These are phyloP conservation scores for Pyricularia pennisetigena DNA, from an alignment of 2,329 filamentous ascomycete species.

Conservation along the genomic window DNA sequence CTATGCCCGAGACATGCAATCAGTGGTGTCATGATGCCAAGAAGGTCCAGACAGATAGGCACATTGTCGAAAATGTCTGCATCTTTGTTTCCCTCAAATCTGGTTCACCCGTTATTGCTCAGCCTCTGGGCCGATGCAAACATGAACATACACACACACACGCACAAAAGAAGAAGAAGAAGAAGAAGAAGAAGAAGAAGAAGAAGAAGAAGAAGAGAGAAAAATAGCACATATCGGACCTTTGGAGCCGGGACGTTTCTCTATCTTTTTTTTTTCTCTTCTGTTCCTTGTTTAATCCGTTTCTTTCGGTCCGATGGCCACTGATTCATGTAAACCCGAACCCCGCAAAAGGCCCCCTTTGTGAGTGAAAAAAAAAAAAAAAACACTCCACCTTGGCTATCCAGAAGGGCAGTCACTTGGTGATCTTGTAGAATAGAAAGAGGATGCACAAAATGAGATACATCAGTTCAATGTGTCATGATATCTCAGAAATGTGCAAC, in stretches of 20 bases:
- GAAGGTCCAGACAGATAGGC: neutral
- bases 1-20: neutral
- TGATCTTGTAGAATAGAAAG: neutral
- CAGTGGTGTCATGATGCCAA: neutral
- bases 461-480: neutral
- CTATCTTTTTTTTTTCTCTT: neutral
- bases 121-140: neutral
- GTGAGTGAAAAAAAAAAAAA: no score
- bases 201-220: no score
- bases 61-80: neutral
- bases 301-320: neutral
- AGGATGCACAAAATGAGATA: neutral
- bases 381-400: neutral
- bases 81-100: neutral
- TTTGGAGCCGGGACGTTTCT: neutral
- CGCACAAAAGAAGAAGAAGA: no score
- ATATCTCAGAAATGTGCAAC: neutral
- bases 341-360: neutral
- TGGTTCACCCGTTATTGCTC: neutral
- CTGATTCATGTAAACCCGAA: neutral
- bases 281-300: neutral
- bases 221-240: neutral
- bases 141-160: no score
- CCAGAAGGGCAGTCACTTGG: neutral
- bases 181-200: no score